Evolutionary conservation across 1,284 basidiomycete species (phyloP).

Genomic region (Tilletia horrida): DNA sequence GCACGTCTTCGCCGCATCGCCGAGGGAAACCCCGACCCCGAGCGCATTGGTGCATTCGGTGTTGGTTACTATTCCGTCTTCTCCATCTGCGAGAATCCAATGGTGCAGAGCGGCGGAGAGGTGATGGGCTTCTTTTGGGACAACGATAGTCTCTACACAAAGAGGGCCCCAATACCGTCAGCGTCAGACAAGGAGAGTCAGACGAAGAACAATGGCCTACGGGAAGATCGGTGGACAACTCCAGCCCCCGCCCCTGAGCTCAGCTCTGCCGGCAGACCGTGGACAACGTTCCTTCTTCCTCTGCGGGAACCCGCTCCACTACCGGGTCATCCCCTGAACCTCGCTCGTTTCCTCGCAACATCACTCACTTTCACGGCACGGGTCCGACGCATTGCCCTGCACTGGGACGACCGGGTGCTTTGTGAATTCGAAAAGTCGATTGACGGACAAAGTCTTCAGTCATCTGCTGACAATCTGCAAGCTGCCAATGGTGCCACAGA

Average conservation of each 20-base stretch:
- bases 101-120: conserved; percentile 80
- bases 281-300: conserved; percentile 89
- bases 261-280: conserved; percentile 56
- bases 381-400: conserved; percentile 66
- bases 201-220: conserved; percentile 20
- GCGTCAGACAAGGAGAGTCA: background rate
- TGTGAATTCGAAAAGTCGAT: conserved; percentile 70
- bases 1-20: conserved; percentile 53
- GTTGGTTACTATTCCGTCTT: conserved; percentile 61
- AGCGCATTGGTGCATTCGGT: conserved; percentile 59
- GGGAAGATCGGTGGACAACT: conserved; percentile 1
- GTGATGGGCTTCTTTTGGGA: conserved; percentile 96
- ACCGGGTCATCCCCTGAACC: conserved; percentile 74
- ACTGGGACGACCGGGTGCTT: conserved; percentile 69
- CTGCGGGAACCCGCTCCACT: conserved; percentile 79
- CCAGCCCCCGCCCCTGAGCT: conserved; percentile 11
- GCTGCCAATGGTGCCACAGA: background rate
- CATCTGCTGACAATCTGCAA: no score
- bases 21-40: conserved; percentile 61
- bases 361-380: conserved; percentile 91
- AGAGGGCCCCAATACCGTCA: conserved; percentile 30
- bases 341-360: conserved; percentile 83
- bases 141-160: conserved; percentile 48
- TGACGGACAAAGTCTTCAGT: background rate
- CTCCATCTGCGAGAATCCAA: conserved; percentile 71